Base-by-base conservation (phyloP, 2,329 filamentous ascomycete species). In the Dactylella cylindrospora region DNA sequence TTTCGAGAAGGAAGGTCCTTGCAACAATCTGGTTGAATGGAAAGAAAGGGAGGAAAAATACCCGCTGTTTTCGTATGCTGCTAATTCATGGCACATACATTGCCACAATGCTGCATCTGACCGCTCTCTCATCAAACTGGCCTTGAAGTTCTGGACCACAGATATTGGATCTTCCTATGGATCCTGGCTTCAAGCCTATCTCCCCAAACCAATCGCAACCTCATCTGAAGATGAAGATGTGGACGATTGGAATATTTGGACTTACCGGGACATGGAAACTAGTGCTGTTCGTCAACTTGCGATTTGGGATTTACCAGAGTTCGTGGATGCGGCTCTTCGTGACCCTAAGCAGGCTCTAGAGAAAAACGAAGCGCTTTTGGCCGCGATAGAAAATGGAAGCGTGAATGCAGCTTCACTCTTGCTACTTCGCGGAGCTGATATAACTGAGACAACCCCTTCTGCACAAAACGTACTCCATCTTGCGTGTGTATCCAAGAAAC, bases 101-200 rank as follows among this genome's bases (percentile, higher is more conserved):
- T 49, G 31, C 12, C 6, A 5, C 15, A 17, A 9, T 5, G 44
- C 29, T 6, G 10, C 10, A 13, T 9, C 15, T n/a, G 17, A 13
- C 7, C 2, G 4, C 3, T 7, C 9, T 2, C 33, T 51, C 35
- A 28, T 28, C 22, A 22, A 39, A 7, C 6, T 32, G 6, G 49
- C 44, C 2, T 44, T 38, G 7, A 41, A 28, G n/a, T 46, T 62
- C 19, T 62, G 57, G 57, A 62, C 43, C 8, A 50, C 57, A 3
- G 43, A 23, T 7, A 12, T 41, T 12, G 31, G 22, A 12, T 62
- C 57, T 29, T 54, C 33, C 6, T 41, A 15, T n/a, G 57, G 49
- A 17, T 38, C 29, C 19, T 54, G 49, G 57, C 10, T 44, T 5
- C 57, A 62, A 8, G 57, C 49, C 12, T 13, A 38, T n/a, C n/a